phyloP scores from a whole-genome alignment of 306 rosid species.

The Herpetospermum pedunculosum region DNA sequence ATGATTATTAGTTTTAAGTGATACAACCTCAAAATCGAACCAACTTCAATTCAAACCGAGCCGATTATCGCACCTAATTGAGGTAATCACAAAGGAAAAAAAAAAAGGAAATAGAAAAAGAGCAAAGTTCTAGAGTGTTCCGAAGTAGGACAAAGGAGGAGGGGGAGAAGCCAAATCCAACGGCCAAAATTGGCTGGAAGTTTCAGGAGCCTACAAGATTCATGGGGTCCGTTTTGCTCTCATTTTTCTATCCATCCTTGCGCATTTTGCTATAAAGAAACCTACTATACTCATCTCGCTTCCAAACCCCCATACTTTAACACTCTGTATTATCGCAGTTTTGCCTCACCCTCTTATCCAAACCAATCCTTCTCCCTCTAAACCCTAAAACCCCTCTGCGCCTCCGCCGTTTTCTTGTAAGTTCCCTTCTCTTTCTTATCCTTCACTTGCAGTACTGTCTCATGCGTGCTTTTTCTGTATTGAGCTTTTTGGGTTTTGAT shows the following conservation, averaged over 20 bases:
- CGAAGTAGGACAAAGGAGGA: constrained; percentile 7
- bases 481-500: background rate
- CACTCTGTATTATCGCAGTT: background rate
- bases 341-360: constrained; percentile 21
- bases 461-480: background rate
- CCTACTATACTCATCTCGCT: background rate
- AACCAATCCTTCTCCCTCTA: constrained; percentile 2
- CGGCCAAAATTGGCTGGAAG: constrained; percentile 21
- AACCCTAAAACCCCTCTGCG: constrained; percentile 12
- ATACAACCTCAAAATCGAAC: no score
- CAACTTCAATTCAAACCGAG: no score
- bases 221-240: background rate
- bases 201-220: constrained; percentile 18
- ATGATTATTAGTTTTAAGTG: no score
- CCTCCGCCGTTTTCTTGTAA: constrained; percentile 20
- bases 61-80: no score
- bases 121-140: constrained; percentile 22
- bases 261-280: background rate
- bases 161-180: constrained; percentile 9
- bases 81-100: background rate
- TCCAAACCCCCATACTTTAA: background rate
- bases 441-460: background rate
- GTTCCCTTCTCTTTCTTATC: background rate
- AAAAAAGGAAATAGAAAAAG: no score
- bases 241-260: background rate